Conservation (phyloP, 2,329 filamentous ascomycete genomes). For the Paecilomyces sp. region DNA sequence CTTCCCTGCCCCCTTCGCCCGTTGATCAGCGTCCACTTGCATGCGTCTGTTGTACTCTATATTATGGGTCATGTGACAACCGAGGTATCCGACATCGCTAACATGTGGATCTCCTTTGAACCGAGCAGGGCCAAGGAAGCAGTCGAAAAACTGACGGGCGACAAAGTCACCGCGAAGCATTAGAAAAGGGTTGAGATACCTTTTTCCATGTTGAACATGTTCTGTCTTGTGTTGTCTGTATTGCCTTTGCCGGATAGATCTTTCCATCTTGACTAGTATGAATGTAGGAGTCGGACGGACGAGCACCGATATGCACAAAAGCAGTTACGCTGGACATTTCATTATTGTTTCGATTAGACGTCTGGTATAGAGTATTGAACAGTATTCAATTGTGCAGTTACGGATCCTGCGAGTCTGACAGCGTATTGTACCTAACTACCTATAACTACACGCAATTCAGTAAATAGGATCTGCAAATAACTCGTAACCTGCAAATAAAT, state of each 20-base stretch:
- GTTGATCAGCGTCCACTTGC: neutral
- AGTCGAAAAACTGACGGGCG: slow-evolving; percentile 59
- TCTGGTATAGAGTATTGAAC: no score
- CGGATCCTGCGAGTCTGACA: no score
- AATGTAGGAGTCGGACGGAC: neutral
- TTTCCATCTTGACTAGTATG: neutral
- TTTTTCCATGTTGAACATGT: slow-evolving; percentile 18
- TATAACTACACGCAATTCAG: no score
- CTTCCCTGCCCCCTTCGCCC: neutral
- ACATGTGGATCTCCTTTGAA: slow-evolving; percentile 19
- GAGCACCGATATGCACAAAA: neutral
- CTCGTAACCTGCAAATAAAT: no score
- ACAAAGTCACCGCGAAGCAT: slow-evolving; percentile 58
- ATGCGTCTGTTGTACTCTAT: neutral
- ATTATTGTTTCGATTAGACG: no score
- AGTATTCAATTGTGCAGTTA: no score
- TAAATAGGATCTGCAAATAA: no score
- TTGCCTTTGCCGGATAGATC: neutral
- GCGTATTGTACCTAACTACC: no score
- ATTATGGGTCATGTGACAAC: slow-evolving; percentile 15
- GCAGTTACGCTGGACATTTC: neutral
- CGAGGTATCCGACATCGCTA: slow-evolving; percentile 17
- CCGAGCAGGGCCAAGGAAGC: slow-evolving; percentile 54
- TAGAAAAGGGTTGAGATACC: slow-evolving; percentile 42
- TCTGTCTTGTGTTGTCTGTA: neutral